Evolutionary conservation across 805 yeast genomes (phyloP).

Genomic region (Brettanomyces bruxellensis): DNA sequence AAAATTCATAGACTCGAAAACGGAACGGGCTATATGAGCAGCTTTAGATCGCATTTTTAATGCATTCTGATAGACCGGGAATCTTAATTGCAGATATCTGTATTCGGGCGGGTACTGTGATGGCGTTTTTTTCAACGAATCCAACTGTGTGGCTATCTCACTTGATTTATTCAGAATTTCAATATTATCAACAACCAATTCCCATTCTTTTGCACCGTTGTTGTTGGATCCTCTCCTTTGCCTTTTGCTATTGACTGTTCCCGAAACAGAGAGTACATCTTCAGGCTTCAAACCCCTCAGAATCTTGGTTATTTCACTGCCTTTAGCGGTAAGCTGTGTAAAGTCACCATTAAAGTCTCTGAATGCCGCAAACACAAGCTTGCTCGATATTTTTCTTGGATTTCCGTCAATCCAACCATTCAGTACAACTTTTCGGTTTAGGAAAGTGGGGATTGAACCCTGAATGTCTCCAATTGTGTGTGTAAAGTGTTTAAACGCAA

Average conservation of each 20-base stretch:
- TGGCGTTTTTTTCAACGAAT: constrained; percentile 43
- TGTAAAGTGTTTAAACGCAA: constrained; percentile 20
- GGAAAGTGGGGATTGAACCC: neutral
- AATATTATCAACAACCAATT: constrained; percentile 42
- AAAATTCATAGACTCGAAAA: constrained; percentile 37
- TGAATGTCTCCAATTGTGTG: constrained; percentile 18
- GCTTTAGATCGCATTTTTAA: constrained; percentile 49
- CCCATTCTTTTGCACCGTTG: constrained; percentile 32
- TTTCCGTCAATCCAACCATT: constrained; percentile 82
- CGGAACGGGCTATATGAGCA: constrained; percentile 32
- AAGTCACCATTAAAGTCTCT: constrained; percentile 65
- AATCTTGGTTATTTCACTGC: constrained; percentile 25
- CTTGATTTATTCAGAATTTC: constrained; percentile 56
- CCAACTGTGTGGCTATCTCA: constrained; percentile 56
- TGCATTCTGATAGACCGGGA: constrained; percentile 44
- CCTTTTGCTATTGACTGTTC: constrained; percentile 34
- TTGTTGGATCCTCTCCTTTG: constrained; percentile 17
- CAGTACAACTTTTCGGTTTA: constrained; percentile 32
- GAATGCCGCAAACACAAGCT: constrained; percentile 60
- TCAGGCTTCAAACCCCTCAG: constrained; percentile 53
- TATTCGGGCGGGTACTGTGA: constrained; percentile 68
- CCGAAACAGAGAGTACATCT: constrained; percentile 63
- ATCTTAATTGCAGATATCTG: constrained; percentile 73
- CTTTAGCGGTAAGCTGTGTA: constrained; percentile 47
- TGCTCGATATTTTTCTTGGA: constrained; percentile 60